Base-by-base conservation (phyloP, 768 basidiomycete species). In the Leccinum fibrillosum region DNA sequence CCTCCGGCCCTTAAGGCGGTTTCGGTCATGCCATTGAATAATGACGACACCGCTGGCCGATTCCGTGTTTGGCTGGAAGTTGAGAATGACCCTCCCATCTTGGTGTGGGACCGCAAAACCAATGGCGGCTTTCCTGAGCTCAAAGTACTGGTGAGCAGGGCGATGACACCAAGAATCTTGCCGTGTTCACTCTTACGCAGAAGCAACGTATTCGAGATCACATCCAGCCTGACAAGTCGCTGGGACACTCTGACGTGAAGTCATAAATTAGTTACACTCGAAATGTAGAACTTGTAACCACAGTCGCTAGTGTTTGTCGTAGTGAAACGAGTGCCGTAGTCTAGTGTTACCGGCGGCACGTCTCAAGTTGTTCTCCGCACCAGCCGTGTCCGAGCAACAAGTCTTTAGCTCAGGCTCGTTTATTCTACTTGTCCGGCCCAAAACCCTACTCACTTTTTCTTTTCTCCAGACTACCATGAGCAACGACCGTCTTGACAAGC, bases 51-150 rank as follows among this genome's bases (percentile, higher is more conserved):
- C 15, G 88, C 86, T 23, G 95, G 95, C 44, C 80, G 94, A 47
- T 98, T 98, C 73, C 84, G 95, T 19, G 86, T 97, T 23, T 98
- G 95, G 95, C 73, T 97, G 35, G 81, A 77, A 21, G 64, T 72
- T 4, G 71, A 72, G 17, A 64, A 70, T 42, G 62, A 34, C 44
- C 11, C 66, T 17, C 77, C 84, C 28, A 61, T 72, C 49, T 72
- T 94, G 58, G 68, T 92, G 15, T 97, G 95, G 94, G 94, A 97
- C 72, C 78, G 95, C 60, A 98, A 98, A 68, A 75, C 84, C 23
- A 90, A 95, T 70, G 92, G 91, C 42, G 90, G 92, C 2, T 98
- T 98, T 67, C 95, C 95, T 0, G 95, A 97, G 74, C 76, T 94
- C 60, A 95, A 93, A 72, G 77, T 82, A 23, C 76, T 94, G 68